Evolutionary conservation across 345 rosid species (phyloP).

Genomic region (Eucalyptus marginata): DNA sequence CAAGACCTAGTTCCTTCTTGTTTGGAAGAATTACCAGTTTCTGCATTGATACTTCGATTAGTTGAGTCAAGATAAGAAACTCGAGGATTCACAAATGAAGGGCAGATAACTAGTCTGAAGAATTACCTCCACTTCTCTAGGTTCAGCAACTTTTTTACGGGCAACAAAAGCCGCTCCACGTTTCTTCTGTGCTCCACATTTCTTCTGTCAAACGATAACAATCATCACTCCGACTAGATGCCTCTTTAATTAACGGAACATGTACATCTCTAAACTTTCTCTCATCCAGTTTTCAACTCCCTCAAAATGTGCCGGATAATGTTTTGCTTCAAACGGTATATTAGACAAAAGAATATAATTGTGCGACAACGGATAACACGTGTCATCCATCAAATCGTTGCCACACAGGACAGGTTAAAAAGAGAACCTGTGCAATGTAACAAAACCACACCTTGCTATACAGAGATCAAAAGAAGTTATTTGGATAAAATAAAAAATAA

Average conservation of each 20-base stretch:
- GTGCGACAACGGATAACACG: neutral
- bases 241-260: neutral
- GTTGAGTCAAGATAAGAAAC: too few relatives aligned
- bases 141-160: constrained; percentile 69
- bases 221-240: neutral
- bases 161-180: constrained; percentile 76
- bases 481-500: neutral
- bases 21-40: too few relatives aligned
- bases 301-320: neutral
- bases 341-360: neutral
- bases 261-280: neutral
- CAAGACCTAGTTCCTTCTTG: too few relatives aligned
- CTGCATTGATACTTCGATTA: too few relatives aligned
- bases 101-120: neutral
- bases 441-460: neutral
- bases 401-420: neutral
- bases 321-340: neutral
- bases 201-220: constrained; percentile 39
- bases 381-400: neutral
- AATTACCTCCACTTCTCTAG: constrained; percentile 80
- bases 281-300: neutral
- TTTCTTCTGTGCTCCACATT: neutral
- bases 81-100: neutral
- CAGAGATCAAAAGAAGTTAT: neutral
- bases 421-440: neutral